Evolutionary conservation across 768 basidiomycete species (phyloP), one percentile per base, ranked within the genome.

Genomic region (Tulasnella sp.): DNA sequence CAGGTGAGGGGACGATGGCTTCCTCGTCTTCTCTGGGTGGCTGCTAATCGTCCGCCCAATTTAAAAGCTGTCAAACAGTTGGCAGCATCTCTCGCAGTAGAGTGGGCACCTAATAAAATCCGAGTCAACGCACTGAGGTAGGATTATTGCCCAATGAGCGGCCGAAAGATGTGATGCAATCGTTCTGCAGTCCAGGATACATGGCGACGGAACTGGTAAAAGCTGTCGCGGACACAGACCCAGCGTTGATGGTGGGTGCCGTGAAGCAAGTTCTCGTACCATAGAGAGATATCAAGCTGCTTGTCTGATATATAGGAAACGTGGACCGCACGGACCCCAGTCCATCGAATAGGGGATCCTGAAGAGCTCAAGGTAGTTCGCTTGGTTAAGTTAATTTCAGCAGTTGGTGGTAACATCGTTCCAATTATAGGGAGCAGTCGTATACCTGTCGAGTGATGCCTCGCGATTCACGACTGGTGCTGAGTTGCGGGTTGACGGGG

Each of bases 51-150:
- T 46, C 64, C 28, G 5, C 64, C 20, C 28, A 20, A 3, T 42
- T 72, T 44, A 46, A 46, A 81, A 93, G 93, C 96, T 74, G 96
- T 98, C 46, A 93, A 93, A 83, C 97, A 98, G 84, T 95, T 98
- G 95, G 96, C 96, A 18, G 88, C 94, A 1, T 95, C 93, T 83
- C 89, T 98, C 46, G 97, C 94, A 0, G 96, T 98, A 34, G 97
- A 99, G 87, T 98, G 97, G 96, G 97, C 97, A 0, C 93, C 92
- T 85, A 91, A 93, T 82, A 92, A 92, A 73, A 92, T 97, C 81
- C 91, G 96, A 77, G 96, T 97, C 79, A 97, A 97, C 85, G 88
- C 92, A 77, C 84, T 94, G 73, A 94, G 92, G 93, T 92, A 82
- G 77, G 85, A 81, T 46, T 22, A 46, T 72, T 78, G 46, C 3